Evolutionary conservation across 1,284 basidiomycete genomes (phyloP), one percentile per base, ranked within the genome.

Genomic region (Xerocomus minutiporus): DNA sequence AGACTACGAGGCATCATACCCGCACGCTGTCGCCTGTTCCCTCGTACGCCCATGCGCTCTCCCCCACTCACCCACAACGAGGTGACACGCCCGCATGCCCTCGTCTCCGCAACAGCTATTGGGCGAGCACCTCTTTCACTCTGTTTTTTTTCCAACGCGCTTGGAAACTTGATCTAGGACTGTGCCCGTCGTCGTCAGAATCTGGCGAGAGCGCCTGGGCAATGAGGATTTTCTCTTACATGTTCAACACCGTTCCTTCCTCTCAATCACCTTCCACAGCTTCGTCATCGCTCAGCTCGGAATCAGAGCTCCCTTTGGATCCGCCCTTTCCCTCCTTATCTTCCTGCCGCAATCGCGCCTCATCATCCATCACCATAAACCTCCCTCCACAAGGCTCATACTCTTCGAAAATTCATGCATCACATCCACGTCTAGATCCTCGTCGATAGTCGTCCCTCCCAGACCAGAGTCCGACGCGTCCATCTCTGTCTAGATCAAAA

Each of bases 401-500:
- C 84, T 75, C 45, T 72, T 61, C 50, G 79, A 74, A 56, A 88
- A 88, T 8, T 69, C 65, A 57, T 68, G 64, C 81, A 88, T 81
- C 12, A 78, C 80, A 6, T 65, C 62, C 25, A 75, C 29, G 55
- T 78, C 74, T n/a, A 80, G 47, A 4, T 77, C 74, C 40, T 72
- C 70, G 60, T 88, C 86, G 28, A 87, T 62, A 4, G 79, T 75
- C 86, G 88, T 88, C 8, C 65, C 76, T 8, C 66, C 76, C 4
- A 73, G 46, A 6, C 61, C 74, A 62, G 25, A 26, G 25, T 59
- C 74, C 57, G 60, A 74, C 58, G 60, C 66, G 8, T 75, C 73
- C 26, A 71, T 55, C 6, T 40, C 85, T 88, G 50, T 89, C 82
- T 31, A 88, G 57, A 67, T 89, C 88, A n/a, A 84, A 86, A 66